phyloP scores from a whole-genome alignment of 257 asterid genomes.

The Solanum phureja region DNA sequence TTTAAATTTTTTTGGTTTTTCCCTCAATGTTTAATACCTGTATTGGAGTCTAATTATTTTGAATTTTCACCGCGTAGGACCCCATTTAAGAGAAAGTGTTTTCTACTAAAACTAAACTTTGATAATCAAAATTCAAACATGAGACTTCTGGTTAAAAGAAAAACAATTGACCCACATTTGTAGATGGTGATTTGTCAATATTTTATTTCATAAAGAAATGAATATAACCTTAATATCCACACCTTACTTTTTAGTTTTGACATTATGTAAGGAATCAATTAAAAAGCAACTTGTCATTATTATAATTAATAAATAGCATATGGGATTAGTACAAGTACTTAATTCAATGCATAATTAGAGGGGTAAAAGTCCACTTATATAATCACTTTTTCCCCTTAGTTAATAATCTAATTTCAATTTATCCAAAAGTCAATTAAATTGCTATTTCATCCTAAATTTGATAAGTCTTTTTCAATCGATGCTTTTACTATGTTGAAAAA shows the following conservation, averaged over 20 bases:
- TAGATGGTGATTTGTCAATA: background rate
- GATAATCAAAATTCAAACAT: too few relatives aligned
- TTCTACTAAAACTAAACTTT: too few relatives aligned
- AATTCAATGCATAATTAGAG: background rate
- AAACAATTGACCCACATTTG: too few relatives aligned
- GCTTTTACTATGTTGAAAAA: background rate
- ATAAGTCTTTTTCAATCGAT: background rate
- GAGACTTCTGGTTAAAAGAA: too few relatives aligned
- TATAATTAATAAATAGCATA: background rate
- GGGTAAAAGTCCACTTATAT: background rate
- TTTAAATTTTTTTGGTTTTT: too few relatives aligned
- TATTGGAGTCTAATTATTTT: background rate
- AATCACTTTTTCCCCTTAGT: background rate
- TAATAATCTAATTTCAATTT: background rate
- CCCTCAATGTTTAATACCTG: fast-evolving
- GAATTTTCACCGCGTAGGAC: fast-evolving
- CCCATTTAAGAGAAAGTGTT: too few relatives aligned
- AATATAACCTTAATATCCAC: background rate
- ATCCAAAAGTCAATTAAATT: background rate
- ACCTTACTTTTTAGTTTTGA: background rate
- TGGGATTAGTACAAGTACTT: background rate
- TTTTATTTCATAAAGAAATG: background rate
- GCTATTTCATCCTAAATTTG: background rate
- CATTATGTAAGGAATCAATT: background rate
- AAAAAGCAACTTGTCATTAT: background rate